A percentile compares a stretch with the other conserved stretches of the same genome.
These are phyloP conservation scores for Tympanopsis confertula DNA, from an alignment of 2,329 filamentous ascomycete species.

Conservation along the genomic window DNA sequence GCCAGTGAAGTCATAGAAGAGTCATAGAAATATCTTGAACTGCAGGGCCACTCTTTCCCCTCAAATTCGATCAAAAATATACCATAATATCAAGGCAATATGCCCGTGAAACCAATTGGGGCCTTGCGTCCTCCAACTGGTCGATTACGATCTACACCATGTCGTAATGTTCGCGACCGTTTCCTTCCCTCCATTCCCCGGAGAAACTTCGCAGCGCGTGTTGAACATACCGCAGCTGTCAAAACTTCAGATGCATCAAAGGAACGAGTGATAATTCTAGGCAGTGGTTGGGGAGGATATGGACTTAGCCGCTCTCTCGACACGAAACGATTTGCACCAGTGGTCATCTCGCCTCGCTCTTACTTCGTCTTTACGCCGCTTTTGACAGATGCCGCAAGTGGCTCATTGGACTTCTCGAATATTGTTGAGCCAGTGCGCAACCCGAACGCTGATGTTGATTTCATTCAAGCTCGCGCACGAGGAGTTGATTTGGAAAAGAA, in stretches of 20 bases:
- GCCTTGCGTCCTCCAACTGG: too few species aligned
- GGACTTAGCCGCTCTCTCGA: not conserved
- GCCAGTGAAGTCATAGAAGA: too few species aligned
- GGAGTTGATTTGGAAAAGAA: not conserved
- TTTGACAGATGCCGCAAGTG: not conserved
- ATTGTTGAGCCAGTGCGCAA: not conserved
- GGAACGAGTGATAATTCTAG: not conserved
- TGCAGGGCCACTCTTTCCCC: too few species aligned
- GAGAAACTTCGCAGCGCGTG: not conserved
- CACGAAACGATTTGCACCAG: not conserved
- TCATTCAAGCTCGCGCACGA: not conserved
- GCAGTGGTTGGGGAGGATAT: not conserved
- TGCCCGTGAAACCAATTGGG: too few species aligned
- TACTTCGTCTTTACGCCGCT: conserved; percentile 1
- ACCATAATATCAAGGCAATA: too few species aligned
- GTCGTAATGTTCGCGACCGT: too few species aligned
- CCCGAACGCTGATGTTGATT: not conserved
- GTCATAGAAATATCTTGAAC: too few species aligned
- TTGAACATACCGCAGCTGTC: not conserved
- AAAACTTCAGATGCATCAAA: not conserved
- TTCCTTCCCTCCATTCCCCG: too few species aligned
- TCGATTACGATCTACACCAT: too few species aligned
- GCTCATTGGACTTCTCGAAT: not conserved
- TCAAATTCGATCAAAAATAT: too few species aligned
- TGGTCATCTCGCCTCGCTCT: not conserved